Base-by-base conservation (phyloP, 768 basidiomycete genomes). In the Termitomyces sp. region DNA sequence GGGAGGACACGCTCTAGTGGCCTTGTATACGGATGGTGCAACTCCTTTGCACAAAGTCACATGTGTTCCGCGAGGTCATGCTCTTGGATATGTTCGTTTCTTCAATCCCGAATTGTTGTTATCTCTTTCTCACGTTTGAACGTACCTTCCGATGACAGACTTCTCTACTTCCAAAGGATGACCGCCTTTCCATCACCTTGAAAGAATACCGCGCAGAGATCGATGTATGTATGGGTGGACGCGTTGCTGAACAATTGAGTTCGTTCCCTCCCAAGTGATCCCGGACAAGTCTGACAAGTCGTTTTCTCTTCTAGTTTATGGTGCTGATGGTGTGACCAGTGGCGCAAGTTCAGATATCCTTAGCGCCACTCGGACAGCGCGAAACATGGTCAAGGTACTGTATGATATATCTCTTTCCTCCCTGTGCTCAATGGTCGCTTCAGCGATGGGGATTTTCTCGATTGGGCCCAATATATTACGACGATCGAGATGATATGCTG, bases 11-110 rank as follows among this genome's bases (percentile, higher is more conserved):
- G 93, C 95, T 30, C 80, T 98, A n/a, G 87, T 95, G 26, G 95
- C 96, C 6, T 76, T 98, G 48, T 94, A 94, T 70, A 98, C 97
- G 1, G 84, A 91, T 61, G 96, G 95, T 50, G 94, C 95, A 43
- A 94, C 95, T 84, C 97, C 97, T 42, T 74, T 99, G 61, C 95
- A 98, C 73, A 97, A 97, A 76, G 96, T 98, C 34, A 98, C 96
- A 26, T 97, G 96, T 70, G 84, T 99, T 53, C 96, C 96, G 40
- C 90, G 97, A 65, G 97, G 97, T 27, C 91, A 96, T 68, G 90
- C 95, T 22, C 81, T 98, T 45, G 95, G 95, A 56, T 76, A 90
- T 64, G 91, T 93, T 76, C 63, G 87, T 82, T n/a, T 58, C 59
- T 47, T 33, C 10, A 43, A 26, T 10, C 16, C 12, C 10, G 6